Evolutionary conservation across 352 stramenopile species (phyloP), one percentile per base, ranked within the genome.

Genomic region (Peronospora farinosa): DNA sequence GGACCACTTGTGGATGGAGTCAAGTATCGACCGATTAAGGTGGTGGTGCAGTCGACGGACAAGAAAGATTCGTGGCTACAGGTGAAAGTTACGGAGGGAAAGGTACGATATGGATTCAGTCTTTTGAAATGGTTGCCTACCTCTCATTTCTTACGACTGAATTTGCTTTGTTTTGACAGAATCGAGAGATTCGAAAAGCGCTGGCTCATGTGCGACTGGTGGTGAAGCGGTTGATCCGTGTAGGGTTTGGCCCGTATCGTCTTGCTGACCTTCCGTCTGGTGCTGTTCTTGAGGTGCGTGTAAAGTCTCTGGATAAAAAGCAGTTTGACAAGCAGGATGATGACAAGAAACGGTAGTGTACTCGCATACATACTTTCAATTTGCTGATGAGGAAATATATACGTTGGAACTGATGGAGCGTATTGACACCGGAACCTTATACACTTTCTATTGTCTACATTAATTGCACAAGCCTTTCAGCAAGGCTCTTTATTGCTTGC

Each of bases 11-110:
- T 97, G 28, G 80, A 96, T 27, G 86, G 86, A 17, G 51, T 91
- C 57, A 90, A 91, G 61, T 91, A 88, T 49, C 74, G 78, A 7
- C 67, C 75, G 3, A 88, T 90, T 31, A 66, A 81, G 19, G 80
- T 83, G 40, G 75, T 69, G 9, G 62, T 90, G 21, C 69, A 92
- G 60, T 88, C 78, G 13, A 86, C 65, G 0, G 79, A 92, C 57
- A 91, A 87, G 57, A 91, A 92, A 47, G 79, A 95, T 60, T 91
- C 78, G 40, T 97, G 88, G 87, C 73, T 96, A 8, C 71, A 91
- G 48, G 72, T 97, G 2, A 78, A 83, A 21, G 67, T 96, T 32
- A 64, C 74, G 0, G 88, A 97, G 63, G 87, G 88, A 33, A 96
- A 95, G 63, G 80, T 88, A 47, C 38, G 46, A 47, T 16, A 23